phyloP scores from a whole-genome alignment of 306 rosid species.

The Vigna nakashimae region DNA sequence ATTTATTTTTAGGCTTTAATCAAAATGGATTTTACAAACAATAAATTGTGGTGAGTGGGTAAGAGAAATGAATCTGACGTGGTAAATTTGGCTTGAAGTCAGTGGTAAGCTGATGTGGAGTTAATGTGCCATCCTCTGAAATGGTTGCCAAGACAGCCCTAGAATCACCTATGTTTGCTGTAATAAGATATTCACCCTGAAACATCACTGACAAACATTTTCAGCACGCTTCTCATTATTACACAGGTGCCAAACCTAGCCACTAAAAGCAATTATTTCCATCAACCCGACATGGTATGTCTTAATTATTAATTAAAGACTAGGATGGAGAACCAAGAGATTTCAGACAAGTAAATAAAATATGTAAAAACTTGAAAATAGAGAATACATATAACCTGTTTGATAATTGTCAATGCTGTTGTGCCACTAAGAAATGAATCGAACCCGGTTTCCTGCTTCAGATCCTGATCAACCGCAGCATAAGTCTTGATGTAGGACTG shows the following conservation, averaged over 20 bases:
- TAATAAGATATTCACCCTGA: conserved; percentile 71
- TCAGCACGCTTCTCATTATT: conserved; percentile 34
- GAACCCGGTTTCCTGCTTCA: conserved; percentile 64
- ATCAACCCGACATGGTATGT: background rate
- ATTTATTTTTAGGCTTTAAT: background rate
- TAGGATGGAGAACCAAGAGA: background rate
- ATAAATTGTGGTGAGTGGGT: background rate
- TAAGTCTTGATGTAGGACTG: conserved; percentile 70
- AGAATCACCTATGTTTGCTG: conserved; percentile 80
- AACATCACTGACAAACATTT: conserved; percentile 13
- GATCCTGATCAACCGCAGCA: conserved; percentile 72
- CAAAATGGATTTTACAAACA: background rate
- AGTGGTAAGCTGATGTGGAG: conserved; percentile 67
- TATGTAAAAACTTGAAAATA: conserved; percentile 31
- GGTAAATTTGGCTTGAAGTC: conserved; percentile 80
- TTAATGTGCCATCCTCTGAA: conserved; percentile 61
- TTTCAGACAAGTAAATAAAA: background rate
- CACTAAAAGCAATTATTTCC: background rate
- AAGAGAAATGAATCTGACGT: conserved; percentile 44
- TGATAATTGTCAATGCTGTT: conserved; percentile 81
- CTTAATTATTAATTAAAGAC: background rate
- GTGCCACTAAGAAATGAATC: conserved; percentile 79
- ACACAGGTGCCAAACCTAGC: background rate
- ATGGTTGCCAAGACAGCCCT: conserved; percentile 74
- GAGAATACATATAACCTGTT: conserved; percentile 64